Percentiles rank a stretch among this genome's conserved stretches.
Evolutionary conservation across 2,329 filamentous ascomycete species (phyloP).

Genomic region (Aaosphaeria arxii): DNA sequence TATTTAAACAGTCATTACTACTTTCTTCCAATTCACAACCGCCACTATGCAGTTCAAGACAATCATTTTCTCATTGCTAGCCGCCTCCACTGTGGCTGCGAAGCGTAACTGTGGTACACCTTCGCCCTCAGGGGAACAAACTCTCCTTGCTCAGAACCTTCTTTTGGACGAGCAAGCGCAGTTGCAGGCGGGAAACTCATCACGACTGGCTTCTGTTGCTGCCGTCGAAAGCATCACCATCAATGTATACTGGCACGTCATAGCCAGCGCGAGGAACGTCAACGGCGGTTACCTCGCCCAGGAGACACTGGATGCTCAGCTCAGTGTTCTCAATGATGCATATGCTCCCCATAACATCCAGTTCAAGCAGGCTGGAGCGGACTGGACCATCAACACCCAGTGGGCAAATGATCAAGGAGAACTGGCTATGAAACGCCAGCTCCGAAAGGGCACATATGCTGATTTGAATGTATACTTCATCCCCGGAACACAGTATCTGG

Average conservation of each 20-base stretch:
- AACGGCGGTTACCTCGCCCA: constrained; percentile 8
- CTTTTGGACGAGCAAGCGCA: constrained; percentile 8
- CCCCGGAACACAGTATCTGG: constrained; percentile 4
- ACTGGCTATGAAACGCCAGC: constrained; percentile 9
- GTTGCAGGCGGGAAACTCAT: background rate
- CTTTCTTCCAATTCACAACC: too few species aligned
- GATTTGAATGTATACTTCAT: constrained; percentile 26
- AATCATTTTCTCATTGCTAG: too few species aligned
- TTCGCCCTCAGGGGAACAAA: constrained; percentile 10
- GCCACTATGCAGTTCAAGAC: too few species aligned
- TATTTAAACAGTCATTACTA: too few species aligned
- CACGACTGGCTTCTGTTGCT: constrained; percentile 6
- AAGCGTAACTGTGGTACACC: constrained; percentile 14
- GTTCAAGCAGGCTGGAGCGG: constrained; percentile 10
- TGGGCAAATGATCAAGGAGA: constrained; percentile 9
- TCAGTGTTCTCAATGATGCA: constrained; percentile 9
- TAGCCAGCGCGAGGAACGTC: constrained; percentile 16
- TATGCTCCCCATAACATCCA: constrained; percentile 13
- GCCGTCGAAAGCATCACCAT: constrained; percentile 13
- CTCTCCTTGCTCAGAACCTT: constrained; percentile 10
- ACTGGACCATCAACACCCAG: constrained; percentile 10
- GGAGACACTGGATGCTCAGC: constrained; percentile 5
- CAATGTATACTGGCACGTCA: constrained; percentile 34
- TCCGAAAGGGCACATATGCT: constrained; percentile 20
- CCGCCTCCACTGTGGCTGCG: background rate